Percentiles rank a stretch among this genome's conserved stretches.
phyloP scores from a whole-genome alignment of 2,329 filamentous ascomycete genomes.

The Diaporthe citri region DNA sequence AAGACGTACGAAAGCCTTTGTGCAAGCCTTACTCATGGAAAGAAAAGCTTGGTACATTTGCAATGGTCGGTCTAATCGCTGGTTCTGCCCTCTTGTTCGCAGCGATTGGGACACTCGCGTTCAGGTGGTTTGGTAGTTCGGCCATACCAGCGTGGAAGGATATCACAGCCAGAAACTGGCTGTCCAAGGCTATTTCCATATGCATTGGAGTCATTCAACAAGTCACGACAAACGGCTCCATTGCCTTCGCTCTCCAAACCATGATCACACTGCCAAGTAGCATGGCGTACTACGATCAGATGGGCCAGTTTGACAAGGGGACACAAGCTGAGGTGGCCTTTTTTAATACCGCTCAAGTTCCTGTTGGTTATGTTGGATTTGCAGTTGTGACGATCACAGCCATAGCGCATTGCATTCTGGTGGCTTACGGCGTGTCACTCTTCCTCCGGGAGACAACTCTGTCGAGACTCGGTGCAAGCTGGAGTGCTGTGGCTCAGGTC shows the following conservation, averaged over 20 bases:
- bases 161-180: not conserved
- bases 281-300: conserved; percentile 12
- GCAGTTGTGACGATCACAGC: not conserved
- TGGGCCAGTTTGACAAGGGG: not conserved
- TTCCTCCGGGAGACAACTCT: conserved; percentile 14
- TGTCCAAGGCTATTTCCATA: not conserved
- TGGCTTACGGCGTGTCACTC: not conserved
- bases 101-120: not conserved
- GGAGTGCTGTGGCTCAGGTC: conserved; percentile 18
- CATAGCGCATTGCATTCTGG: not conserved
- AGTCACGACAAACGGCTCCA: not conserved
- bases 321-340: not conserved
- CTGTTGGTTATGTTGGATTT: not conserved
- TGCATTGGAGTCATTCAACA: conserved; percentile 3
- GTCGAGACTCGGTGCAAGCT: not conserved
- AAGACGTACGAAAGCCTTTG: not conserved
- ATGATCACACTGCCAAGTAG: not conserved
- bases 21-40: not conserved
- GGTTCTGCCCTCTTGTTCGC: not conserved
- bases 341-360: not conserved
- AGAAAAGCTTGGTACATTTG: not conserved
- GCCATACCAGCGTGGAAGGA: not conserved
- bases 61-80: not conserved
- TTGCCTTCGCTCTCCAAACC: conserved; percentile 4
- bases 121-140: not conserved